Conservation (phyloP, 2,329 filamentous ascomycete species). For the Bipolaris gigantea region DNA sequence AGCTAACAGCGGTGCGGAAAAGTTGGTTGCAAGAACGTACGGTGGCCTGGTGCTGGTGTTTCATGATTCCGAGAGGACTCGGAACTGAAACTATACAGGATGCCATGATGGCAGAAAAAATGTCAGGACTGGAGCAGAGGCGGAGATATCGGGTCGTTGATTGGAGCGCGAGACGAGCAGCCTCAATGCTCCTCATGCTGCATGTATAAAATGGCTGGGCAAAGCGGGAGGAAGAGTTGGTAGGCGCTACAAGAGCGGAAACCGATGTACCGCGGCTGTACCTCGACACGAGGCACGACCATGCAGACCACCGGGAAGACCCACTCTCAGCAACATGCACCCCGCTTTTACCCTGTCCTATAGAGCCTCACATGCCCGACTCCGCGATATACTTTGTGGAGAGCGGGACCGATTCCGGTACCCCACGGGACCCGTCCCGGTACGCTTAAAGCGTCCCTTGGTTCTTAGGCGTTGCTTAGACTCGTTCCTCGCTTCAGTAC, state of each 20-base stretch:
- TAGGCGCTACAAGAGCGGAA: neutral
- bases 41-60: neutral
- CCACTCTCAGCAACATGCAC: neutral
- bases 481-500: neutral
- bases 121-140: slow-evolving; percentile 1
- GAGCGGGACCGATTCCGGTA: neutral
- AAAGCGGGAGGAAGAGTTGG: neutral
- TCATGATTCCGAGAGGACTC: slow-evolving; percentile 5
- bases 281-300: slow-evolving; percentile 28
- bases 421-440: neutral
- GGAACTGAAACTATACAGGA: neutral
- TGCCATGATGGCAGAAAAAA: neutral
- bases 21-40: neutral
- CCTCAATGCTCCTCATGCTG: neutral
- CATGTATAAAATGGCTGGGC: neutral
- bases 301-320: neutral
- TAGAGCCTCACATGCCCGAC: neutral
- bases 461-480: neutral
- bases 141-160: neutral
- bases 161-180: slow-evolving; percentile 17
- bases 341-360: slow-evolving; percentile 18
- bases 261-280: neutral
- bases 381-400: neutral
- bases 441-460: neutral
- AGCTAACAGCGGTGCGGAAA: neutral